Base-by-base conservation (phyloP, 306 rosid genomes). In the Mucuna pruriens region DNA sequence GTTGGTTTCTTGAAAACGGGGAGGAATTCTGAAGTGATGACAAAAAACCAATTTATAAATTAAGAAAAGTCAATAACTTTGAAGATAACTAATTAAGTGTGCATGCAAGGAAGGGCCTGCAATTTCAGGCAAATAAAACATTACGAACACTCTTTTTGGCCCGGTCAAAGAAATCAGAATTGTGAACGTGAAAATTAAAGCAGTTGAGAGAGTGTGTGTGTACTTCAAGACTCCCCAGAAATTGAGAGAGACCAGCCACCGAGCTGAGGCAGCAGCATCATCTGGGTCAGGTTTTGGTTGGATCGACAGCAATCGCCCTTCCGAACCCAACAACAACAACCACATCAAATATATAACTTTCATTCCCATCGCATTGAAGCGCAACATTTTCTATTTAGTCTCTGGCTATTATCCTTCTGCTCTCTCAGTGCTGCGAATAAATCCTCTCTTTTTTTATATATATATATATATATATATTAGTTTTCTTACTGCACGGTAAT, bases 211-310 rank as follows among this genome's bases (percentile, higher is more conserved):
- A 10, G 36, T 52, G 71, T 34, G 70, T 9, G 9, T 16, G 13
- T 87, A 91, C 98, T 86, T 92, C 71, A 92, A 75, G 86, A 89
- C 94, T 8, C 97, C 98, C 98, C 94, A 94, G 49, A 78, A 85
- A 83, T 89, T 94, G 76, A 80, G 86, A 45, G 97, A 83, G 78
- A 90, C 86, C 82, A 94, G 80, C 97, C 98, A 92, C 29, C 97
- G 98, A 80, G 98, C 97, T 34, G 91, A 84, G 3, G 93, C 94
- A 7, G 91, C 89, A 62, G 93, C 90, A 52, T 88, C 66, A 12
- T 84, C 39, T 4, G 92, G 97, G 91, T 88, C 85, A 46, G 97
- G 97, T 87, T 92, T 94, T 5, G 83, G 39, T 19, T 62, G 1
- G 31, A 38, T 44, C 0, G 81, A 80, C 7, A 90, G 80, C 7